Conservation (phyloP, 2,329 filamentous ascomycete species). For the Xylariaceae sp. region DNA sequence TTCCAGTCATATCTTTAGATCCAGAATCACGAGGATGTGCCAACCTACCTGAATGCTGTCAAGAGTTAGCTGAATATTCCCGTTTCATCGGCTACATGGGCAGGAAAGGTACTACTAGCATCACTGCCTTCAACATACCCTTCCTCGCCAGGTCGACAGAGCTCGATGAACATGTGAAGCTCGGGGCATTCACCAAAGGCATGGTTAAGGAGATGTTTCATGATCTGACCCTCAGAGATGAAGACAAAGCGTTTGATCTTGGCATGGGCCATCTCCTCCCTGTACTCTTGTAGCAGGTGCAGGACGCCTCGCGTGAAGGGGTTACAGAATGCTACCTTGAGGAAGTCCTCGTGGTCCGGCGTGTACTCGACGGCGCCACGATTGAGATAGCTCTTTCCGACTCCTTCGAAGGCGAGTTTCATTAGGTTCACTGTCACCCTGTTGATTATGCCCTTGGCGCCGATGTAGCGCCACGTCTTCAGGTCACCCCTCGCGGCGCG, state of each 20-base stretch:
- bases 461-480: slow-evolving; percentile 11
- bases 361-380: slow-evolving; percentile 4
- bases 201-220: background rate
- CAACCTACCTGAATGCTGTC: no score
- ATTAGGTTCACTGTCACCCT: background rate
- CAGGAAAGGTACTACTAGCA: background rate
- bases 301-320: slow-evolving; percentile 12
- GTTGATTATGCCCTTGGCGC: slow-evolving; percentile 1
- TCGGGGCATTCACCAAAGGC: background rate
- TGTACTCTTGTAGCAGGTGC: slow-evolving; percentile 5
- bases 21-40: no score
- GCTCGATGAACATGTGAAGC: slow-evolving; percentile 8
- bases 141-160: slow-evolving; percentile 10
- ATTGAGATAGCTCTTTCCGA: background rate
- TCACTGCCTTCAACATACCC: background rate
- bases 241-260: slow-evolving; percentile 14
- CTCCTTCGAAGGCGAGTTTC: background rate
- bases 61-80: background rate
- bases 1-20: no score
- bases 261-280: slow-evolving; percentile 6
- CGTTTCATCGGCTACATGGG: background rate
- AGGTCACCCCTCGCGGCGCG: slow-evolving; percentile 11
- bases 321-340: background rate
- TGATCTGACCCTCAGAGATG: slow-evolving; percentile 4
- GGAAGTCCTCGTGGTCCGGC: background rate